Percentiles rank a stretch among this genome's conserved stretches.
Evolutionary conservation across 768 basidiomycete species (phyloP).

Genomic region (Naganishia randhawae): DNA sequence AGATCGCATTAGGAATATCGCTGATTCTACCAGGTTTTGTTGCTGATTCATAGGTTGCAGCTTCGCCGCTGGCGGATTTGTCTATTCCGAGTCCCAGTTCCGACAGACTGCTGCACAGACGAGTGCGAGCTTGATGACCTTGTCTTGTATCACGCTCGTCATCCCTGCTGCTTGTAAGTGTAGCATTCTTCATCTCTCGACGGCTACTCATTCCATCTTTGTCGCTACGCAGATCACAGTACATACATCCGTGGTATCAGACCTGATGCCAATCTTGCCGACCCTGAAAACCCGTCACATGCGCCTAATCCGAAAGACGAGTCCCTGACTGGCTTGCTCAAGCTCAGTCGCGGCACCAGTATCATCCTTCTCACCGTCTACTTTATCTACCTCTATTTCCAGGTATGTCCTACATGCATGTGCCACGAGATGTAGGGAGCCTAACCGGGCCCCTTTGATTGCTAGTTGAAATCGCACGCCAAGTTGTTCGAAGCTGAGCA

Average conservation of each 20-base stretch:
- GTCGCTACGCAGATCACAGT: constrained; percentile 34
- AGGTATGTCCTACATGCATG: constrained; percentile 53
- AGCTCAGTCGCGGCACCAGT: constrained; percentile 77
- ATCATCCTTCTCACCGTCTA: constrained; percentile 72
- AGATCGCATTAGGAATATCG: constrained; percentile 36
- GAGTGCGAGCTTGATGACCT: constrained; percentile 66
- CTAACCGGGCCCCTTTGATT: neutral
- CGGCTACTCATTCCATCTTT: neutral
- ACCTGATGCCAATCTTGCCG: constrained; percentile 17
- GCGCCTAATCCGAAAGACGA: constrained; percentile 42
- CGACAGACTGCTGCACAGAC: constrained; percentile 82
- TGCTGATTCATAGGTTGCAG: neutral
- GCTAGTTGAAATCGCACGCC: constrained; percentile 68
- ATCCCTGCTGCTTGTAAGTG: constrained; percentile 78
- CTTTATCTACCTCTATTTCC: constrained; percentile 60
- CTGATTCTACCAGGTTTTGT: neutral
- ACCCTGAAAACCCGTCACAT: constrained; percentile 33
- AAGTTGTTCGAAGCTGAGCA: constrained; percentile 59
- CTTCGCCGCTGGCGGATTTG: constrained; percentile 54
- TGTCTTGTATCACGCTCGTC: constrained; percentile 81
- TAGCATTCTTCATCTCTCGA: constrained; percentile 43
- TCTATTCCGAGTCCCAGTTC: constrained; percentile 67
- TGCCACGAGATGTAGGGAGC: neutral
- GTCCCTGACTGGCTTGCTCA: constrained; percentile 58
- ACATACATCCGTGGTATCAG: constrained; percentile 31